A percentile compares a stretch with the other conserved stretches of the same genome.
Conservation (phyloP, 2,329 filamentous ascomycete genomes). For the Talaromyces pinophilus region DNA sequence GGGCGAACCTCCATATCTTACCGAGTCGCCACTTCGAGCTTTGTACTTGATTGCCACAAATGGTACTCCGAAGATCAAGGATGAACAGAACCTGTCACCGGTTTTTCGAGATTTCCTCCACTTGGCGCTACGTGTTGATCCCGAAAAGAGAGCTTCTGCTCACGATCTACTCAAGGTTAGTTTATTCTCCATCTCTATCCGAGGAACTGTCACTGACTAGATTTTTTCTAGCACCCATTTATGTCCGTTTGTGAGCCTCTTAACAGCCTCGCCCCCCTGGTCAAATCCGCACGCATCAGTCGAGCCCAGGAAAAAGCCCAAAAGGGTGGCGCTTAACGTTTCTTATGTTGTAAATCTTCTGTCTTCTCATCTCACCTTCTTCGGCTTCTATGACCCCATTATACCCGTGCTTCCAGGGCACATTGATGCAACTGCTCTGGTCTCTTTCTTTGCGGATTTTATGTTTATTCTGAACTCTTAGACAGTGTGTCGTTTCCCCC, state of each 20-base stretch:
- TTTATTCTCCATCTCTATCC: slow-evolving; percentile 26
- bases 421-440: slow-evolving; percentile 17
- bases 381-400: slow-evolving; percentile 18
- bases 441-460: slow-evolving; percentile 8
- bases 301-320: slow-evolving; percentile 80
- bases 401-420: slow-evolving; percentile 23
- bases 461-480: slow-evolving; percentile 1
- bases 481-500: slow-evolving; percentile 3
- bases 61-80: slow-evolving; percentile 92
- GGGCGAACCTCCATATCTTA: slow-evolving; percentile 94
- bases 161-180: slow-evolving; percentile 89
- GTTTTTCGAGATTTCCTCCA: slow-evolving; percentile 90
- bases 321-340: slow-evolving; percentile 53
- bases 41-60: slow-evolving; percentile 97
- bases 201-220: slow-evolving; percentile 19
- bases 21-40: slow-evolving; percentile 87
- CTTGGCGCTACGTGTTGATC: slow-evolving; percentile 93
- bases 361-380: neutral
- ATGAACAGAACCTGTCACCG: slow-evolving; percentile 76
- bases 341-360: slow-evolving; percentile 26
- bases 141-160: slow-evolving; percentile 92
- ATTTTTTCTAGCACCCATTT: slow-evolving; percentile 67
- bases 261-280: slow-evolving; percentile 78
- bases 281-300: slow-evolving; percentile 80
- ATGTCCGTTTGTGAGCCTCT: slow-evolving; percentile 75